Evolutionary conservation across 2,329 filamentous ascomycete species (phyloP), one percentile per base, ranked within the genome.

Genomic region (Pseudogymnoascus verrucosus): DNA sequence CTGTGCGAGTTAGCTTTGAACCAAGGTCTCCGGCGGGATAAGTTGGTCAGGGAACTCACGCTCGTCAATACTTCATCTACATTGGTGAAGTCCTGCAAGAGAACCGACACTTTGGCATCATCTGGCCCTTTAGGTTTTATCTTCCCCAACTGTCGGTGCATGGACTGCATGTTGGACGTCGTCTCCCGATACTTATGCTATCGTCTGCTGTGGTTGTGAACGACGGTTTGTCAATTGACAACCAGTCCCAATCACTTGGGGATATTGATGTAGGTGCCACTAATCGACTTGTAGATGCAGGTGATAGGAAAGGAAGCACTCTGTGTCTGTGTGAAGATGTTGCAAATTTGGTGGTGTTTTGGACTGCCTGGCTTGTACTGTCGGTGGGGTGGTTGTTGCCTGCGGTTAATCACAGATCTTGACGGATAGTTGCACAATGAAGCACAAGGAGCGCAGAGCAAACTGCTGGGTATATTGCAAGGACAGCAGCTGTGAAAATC

Each of bases 11-110:
- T 54, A 64, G 64, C 69, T 28, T 31, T 39, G 28, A 61, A 28
- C 44, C 47, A 39, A 23, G 19, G 47, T 34, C 57, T 61, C 37
- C 7, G 51, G 44, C 40, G 16, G 40, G 34, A 6, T 62, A 8
- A 42, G 51, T 44, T 60, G 61, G 62, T 14, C 23, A 60, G 61
- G 63, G 47, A 64, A 70, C 78, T 64, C 78, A 91, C 90, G 80
- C 86, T 87, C 67, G 84, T 82, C 67, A 95, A 80, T 72, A 93
- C 83, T 68, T 84, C 84, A 74, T 95, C 89, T 26, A 88, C 89
- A 74, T 93, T 87, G 69, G 91, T 88, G 72, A 92, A 95, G 71
- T 95, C 90, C 69, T 85, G 87, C 64, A 96, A 78, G 62, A 95
- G 79, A 51, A 88, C 82, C 10, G 87, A 86, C 54, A 93, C 86